Evolutionary conservation across 768 basidiomycete genomes (phyloP).

Genomic region (Naganishia randhawae): DNA sequence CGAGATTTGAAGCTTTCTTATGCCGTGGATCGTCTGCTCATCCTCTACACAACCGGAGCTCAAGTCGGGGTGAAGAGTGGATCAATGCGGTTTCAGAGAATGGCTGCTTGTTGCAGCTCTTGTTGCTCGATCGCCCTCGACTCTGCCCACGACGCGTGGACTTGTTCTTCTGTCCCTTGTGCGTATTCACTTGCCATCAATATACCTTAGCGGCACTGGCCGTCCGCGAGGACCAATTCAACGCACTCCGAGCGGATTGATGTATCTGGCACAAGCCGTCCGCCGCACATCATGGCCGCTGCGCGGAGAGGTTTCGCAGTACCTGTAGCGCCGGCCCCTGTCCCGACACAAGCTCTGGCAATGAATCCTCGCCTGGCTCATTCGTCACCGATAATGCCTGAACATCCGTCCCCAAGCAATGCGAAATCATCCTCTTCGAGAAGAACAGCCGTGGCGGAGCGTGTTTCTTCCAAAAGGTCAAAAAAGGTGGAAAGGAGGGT

Average conservation of each 20-base stretch:
- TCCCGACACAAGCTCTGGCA: neutral
- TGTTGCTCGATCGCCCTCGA: neutral
- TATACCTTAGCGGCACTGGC: neutral
- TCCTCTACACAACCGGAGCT: too few species aligned
- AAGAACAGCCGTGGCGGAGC: neutral
- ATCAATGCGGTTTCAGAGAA: too few species aligned
- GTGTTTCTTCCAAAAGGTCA: neutral
- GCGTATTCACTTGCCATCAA: too few species aligned
- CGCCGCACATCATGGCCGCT: neutral
- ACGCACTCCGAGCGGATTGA: neutral
- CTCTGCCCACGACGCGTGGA: conserved; percentile 12
- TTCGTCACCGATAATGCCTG: neutral
- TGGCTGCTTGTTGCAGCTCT: neutral
- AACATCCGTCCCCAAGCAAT: neutral
- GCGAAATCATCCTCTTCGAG: conserved; percentile 9
- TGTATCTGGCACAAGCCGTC: neutral
- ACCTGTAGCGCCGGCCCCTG: neutral
- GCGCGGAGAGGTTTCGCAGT: neutral
- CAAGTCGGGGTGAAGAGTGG: too few species aligned
- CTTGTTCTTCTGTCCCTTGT: too few species aligned
- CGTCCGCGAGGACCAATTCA: neutral
- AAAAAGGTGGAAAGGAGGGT: conserved; percentile 23
- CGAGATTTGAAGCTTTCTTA: neutral
- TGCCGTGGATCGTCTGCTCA: too few species aligned
- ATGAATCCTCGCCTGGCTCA: neutral